Base-by-base conservation (phyloP, 106 monocot genomes). In the Phalaenopsis aphrodite region DNA sequence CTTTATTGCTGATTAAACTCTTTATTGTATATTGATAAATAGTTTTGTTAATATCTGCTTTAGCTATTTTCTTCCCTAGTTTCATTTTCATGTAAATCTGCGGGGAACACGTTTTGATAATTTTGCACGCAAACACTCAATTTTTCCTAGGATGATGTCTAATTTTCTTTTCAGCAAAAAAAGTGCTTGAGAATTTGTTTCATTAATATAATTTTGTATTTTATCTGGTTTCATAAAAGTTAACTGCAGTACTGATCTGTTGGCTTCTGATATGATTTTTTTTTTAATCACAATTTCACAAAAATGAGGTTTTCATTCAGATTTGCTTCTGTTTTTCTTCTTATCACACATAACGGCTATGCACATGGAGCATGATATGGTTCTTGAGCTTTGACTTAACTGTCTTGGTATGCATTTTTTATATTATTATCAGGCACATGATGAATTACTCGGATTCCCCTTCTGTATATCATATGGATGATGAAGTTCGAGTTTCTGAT, bases 371-470 rank as follows among this genome's bases (percentile, higher is more conserved):
- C 9, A 69, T 69, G 39, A 38, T 39, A 12, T 38, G 69, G 39
- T 38, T 16, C 11, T 9, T 39, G 39, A 69, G 61, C 61, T 61
- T 69, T 39, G 69, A 36, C 14, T 38, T 69, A 8, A 12, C 12
- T 52, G 10, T 52, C 14, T 52, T 10, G 12, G 10, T 12, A 69
- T 38, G 69, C 48, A 47, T n/a, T 74, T 73, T 74, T 45, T 5
- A 2, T 43, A 11, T 6, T 45, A 36, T 43, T 2, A 41, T 48
- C 42, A 75, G 75, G 89, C 89, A 94, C 68, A 84, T 89, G 97
- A 97, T 85, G 96, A 97, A 47, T 77, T 86, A 82, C 96, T 94
- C 87, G 90, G 96, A 97, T 94, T 97, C 94, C 96, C 92, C 94
- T 94, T 92, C 91, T 90, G 87, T 81, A 94, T 85, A 92, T 88